Base-by-base conservation (phyloP, 2,329 filamentous ascomycete species). In the Penicillium sp. region DNA sequence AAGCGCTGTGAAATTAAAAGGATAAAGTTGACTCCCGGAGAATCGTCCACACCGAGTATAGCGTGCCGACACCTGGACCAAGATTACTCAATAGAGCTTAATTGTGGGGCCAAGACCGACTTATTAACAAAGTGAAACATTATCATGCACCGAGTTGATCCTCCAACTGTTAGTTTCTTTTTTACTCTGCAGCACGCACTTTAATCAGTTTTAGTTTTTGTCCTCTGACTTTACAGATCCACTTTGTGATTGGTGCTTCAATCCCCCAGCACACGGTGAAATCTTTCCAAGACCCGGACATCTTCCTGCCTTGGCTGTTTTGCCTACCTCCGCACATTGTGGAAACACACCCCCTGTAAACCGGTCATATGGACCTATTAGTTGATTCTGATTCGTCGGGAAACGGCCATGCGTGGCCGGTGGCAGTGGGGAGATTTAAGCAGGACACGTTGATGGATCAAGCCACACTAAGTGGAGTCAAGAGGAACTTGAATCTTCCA, bases 111-210 rank as follows among this genome's bases (percentile, higher is more conserved):
- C 27, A 25, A 11, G n/a, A 18, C 9, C 33, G 33, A 37, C 33
- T 40, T 40, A 25, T 42, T 45, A 31, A 20, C n/a, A 51, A 45
- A 22, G 41, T 65, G 62, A 65, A 59, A 65, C 62, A 61, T 48
- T 46, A 54, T 59, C 62, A 59, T 7, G 54, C 54, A 53, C 59
- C 51, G 50, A 46, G 26, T 7, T 43, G 12, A 43, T 42, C 18
- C 40, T 35, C 20, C 14, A n/a, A n/a, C n/a, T 35, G n/a, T 31
- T 46, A 37, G 14, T 33, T 49, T 14, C 37, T 33, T 45, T 43
- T 33, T 51, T n/a, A n/a, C n/a, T n/a, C n/a, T n/a, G n/a, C 25
- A 33, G 22, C 23, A 6, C 23, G 23, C 12, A 15, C 29, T 31
- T 31, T 31, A 31, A 40, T 40, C 18, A 11, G 18, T 37, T 37